phyloP scores from a whole-genome alignment of 1,284 basidiomycete genomes.

The Marasmius sp. region DNA sequence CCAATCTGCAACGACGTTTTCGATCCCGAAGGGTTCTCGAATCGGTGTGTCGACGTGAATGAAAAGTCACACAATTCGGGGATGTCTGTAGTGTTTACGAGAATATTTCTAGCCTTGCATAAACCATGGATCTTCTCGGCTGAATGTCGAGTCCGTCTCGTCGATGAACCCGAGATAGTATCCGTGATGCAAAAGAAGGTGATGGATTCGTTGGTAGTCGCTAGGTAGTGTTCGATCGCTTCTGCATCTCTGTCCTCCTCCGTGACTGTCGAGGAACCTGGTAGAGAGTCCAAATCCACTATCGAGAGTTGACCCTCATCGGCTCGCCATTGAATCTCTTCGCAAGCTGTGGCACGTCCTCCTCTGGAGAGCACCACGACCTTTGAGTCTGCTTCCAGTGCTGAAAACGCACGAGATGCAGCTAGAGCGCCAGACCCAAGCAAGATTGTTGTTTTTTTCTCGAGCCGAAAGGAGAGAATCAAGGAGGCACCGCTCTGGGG shows the following conservation, averaged over 20 bases:
- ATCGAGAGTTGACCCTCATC: constrained; percentile 54
- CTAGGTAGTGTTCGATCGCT: constrained; percentile 49
- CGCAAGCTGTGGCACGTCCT: constrained; percentile 50
- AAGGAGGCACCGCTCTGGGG: constrained; percentile 72
- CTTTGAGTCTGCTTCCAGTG: constrained; percentile 78
- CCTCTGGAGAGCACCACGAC: constrained; percentile 68
- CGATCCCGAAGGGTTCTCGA: constrained; percentile 46
- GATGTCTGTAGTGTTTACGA: constrained; percentile 86
- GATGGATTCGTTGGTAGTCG: constrained; percentile 28
- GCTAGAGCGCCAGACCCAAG: constrained; percentile 79
- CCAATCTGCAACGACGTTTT: constrained; percentile 79
- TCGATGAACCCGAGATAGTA: constrained; percentile 47
- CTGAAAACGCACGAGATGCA: constrained; percentile 77
- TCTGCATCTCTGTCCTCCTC: constrained; percentile 35
- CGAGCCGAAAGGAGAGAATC: constrained; percentile 73
- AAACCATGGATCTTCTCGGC: constrained; percentile 55
- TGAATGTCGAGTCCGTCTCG: constrained; percentile 46
- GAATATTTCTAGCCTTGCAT: constrained; percentile 63
- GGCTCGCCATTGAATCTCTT: constrained; percentile 72
- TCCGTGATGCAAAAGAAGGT: constrained; percentile 78
- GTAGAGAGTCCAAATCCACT: constrained; percentile 52
- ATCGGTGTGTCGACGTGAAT: constrained; percentile 87
- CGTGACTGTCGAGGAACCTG: constrained; percentile 31
- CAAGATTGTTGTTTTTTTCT: constrained; percentile 59
- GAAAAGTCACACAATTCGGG: constrained; percentile 88